Evolutionary conservation across 192 early-diverging fungal species (phyloP), one percentile per base, ranked within the genome.

Genomic region (Coemansia sp.): DNA sequence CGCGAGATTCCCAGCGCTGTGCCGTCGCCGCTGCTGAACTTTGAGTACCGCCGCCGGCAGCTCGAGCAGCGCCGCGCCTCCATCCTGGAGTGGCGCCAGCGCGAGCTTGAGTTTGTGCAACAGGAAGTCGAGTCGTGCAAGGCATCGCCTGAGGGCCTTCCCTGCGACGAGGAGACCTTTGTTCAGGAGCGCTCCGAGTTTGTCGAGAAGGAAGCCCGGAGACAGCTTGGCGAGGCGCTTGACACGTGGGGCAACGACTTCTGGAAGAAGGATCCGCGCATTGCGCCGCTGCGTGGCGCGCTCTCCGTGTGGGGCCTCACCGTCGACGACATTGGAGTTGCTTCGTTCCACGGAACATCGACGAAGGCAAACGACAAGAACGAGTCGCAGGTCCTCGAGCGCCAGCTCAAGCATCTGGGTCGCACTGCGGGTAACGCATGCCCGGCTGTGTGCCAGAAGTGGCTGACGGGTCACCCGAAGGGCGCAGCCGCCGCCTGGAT

Each of bases 401-500:
- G 63, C 22, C 70, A 71, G 59, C 52, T 71, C 61, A 62, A 66
- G 45, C 71, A 73, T 13, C 43, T 73, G 20, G 71, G 71, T 15
- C 71, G 71, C 54, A 73, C 71, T 42, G 58, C 65, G 0, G 71
- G 71, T 23, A 66, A 73, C 33, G 65, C 65, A n/a, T 66, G 65
- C 59, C 71, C 71, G 32, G 59, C 65, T 11, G 29, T 73, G 23
- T 73, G 71, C 65, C 71, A 73, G 50, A 73, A 73, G 59, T 71
- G 70, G 70, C 63, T 71, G 50, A 71, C 70, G 1, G 70, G 70
- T 14, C 71, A 74, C 20, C 92, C 94, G 65, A 96, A 96, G 89
- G 94, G 91, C 62, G 90, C 94, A 29, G 93, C 94, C 36, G 94
- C 94, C 56, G 91, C 92, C n/a, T 96, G 93, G 92, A 96, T 96